Evolutionary conservation across 805 yeast species (phyloP).

Genomic region (Teunomyces lycoperdinae): DNA sequence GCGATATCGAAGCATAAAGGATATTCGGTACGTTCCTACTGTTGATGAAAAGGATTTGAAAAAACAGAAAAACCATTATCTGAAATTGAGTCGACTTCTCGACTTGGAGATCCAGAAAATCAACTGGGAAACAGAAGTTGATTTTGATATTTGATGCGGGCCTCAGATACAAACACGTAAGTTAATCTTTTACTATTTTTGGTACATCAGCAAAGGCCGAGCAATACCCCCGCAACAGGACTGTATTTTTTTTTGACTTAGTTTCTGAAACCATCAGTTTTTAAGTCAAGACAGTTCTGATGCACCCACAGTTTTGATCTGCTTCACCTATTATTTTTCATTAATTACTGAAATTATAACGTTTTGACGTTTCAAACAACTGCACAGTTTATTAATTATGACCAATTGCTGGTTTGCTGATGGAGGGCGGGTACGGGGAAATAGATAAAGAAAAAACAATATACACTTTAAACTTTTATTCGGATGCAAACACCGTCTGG

Average conservation of each 20-base stretch:
- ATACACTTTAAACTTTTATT: neutral
- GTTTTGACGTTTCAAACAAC: too few species aligned
- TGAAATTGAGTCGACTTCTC: too few species aligned
- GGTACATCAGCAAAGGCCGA: neutral
- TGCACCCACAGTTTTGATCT: too few species aligned
- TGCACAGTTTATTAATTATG: neutral
- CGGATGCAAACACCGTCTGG: slow-evolving; percentile 27
- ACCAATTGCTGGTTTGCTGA: neutral
- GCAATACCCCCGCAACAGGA: neutral
- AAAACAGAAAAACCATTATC: too few species aligned
- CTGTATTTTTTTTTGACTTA: neutral
- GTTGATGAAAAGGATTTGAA: neutral
- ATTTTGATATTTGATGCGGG: too few species aligned
- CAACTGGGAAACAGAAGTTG: neutral
- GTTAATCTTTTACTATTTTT: too few species aligned
- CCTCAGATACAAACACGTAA: too few species aligned
- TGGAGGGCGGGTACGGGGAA: neutral
- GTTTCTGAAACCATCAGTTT: neutral
- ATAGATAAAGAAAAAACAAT: neutral
- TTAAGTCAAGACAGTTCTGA: too few species aligned
- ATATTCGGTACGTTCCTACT: neutral
- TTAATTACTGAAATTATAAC: too few species aligned
- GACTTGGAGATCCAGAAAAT: neutral
- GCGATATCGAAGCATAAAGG: neutral
- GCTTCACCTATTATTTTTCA: neutral